Percentiles rank a stretch among this genome's conserved stretches.
Evolutionary conservation across 306 rosid genomes (phyloP).

Genomic region (Arachis hypogaea): DNA sequence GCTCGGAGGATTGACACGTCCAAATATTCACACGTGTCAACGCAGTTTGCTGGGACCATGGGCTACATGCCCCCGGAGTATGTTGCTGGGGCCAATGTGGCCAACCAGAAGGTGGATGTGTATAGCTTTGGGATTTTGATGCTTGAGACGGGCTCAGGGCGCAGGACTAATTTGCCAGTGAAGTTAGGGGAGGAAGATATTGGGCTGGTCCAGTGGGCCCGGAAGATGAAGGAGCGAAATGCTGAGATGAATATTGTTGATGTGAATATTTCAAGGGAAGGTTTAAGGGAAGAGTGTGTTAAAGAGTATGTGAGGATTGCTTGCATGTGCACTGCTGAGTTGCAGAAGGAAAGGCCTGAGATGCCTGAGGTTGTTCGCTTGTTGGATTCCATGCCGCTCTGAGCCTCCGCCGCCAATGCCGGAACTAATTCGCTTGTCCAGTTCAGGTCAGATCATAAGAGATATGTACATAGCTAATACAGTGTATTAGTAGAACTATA

Average conservation of each 20-base stretch:
- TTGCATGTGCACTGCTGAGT: conserved; percentile 57
- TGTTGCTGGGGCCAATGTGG: conserved; percentile 57
- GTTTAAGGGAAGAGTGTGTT: conserved; percentile 49
- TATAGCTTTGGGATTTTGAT: conserved; percentile 84
- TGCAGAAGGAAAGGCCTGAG: conserved; percentile 55
- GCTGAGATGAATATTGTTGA: conserved; percentile 67
- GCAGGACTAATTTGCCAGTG: conserved; percentile 63
- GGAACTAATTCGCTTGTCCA: too few species aligned
- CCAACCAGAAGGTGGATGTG: conserved; percentile 72
- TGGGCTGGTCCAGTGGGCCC: conserved; percentile 75
- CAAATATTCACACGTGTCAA: conserved; percentile 65
- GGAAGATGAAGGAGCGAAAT: conserved; percentile 54
- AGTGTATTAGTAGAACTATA: neutral
- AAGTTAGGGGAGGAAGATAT: conserved; percentile 38
- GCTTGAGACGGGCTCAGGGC: conserved; percentile 68
- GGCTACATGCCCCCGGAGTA: conserved; percentile 99
- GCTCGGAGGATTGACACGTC: conserved; percentile 64
- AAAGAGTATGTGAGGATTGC: conserved; percentile 73
- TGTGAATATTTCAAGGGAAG: conserved; percentile 51
- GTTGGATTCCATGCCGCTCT: conserved; percentile 41
- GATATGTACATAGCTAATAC: too few species aligned
- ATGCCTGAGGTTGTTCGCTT: conserved; percentile 52
- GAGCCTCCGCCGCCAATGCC: neutral
- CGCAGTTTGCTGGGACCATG: conserved; percentile 82
- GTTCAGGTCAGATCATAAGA: too few species aligned